phyloP scores from a whole-genome alignment of 1,139 yeast species.

The Yamadazyma atlantica region DNA sequence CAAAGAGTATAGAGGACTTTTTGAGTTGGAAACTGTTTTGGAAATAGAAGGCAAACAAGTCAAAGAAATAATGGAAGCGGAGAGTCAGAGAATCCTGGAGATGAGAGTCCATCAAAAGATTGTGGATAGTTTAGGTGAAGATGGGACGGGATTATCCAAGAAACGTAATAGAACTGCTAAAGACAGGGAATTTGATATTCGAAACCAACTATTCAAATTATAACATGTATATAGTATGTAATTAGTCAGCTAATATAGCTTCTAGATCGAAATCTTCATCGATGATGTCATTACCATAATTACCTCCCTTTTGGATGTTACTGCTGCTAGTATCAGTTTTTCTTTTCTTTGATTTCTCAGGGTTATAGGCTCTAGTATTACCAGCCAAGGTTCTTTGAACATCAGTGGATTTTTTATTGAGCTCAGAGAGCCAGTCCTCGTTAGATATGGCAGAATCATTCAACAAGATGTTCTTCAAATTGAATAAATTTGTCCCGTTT shows the following conservation, averaged over 20 bases:
- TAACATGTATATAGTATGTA: too few relatives aligned
- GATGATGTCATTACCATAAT: constrained; percentile 29
- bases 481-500: constrained; percentile 27
- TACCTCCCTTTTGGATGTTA: constrained; percentile 16
- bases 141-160: constrained; percentile 37
- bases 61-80: constrained; percentile 25
- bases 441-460: constrained; percentile 16
- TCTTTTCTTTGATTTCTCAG: constrained; percentile 13
- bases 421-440: constrained; percentile 19
- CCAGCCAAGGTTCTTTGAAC: constrained; percentile 20
- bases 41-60: constrained; percentile 28
- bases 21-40: constrained; percentile 37
- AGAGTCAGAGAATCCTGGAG: constrained; percentile 28
- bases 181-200: constrained; percentile 43
- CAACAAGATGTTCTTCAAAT: constrained; percentile 27
- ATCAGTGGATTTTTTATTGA: constrained; percentile 13
- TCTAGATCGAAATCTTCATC: constrained; percentile 35
- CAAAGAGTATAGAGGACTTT: constrained; percentile 30
- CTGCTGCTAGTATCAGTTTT: constrained; percentile 12
- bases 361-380: constrained; percentile 10
- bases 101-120: constrained; percentile 33
- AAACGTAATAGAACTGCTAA: constrained; percentile 45
- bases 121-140: constrained; percentile 39
- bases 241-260: constrained; percentile 17
- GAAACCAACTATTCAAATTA: constrained; percentile 41